Evolutionary conservation across 257 asterid species (phyloP), one percentile per base, ranked within the genome.

Genomic region (Asclepias syriaca): DNA sequence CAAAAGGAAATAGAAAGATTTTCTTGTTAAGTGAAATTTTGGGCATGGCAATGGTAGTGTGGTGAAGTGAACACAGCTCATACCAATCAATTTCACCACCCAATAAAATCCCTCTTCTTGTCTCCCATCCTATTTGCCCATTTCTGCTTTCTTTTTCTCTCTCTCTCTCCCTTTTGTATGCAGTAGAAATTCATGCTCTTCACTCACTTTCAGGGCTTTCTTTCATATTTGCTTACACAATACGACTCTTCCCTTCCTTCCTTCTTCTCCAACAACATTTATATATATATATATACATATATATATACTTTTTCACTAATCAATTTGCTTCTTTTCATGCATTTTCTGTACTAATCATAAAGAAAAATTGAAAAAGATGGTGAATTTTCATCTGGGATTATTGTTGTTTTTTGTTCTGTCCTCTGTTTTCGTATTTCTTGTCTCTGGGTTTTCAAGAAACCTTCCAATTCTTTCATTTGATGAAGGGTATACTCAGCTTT

Each of bases 401-500:
- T 53, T 34, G 39, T 34, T 34, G 39, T 34, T 3, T 34, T 34
- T 79, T n/a, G 8, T 73, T 0, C 46, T 89, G 29, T 80, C 68
- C 37, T 83, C 79, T 65, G 77, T 84, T 45, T 56, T 83, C 74
- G 66, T 78, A 1, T 73, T 77, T 34, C 4, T 34, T 65, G 91
- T 77, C 29, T 74, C 45, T 83, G 96, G 96, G 81, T 78, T 74
- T 68, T 88, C 96, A 50, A 76, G 85, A 83, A 88, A 88, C 68
- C 85, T 84, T 5, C 96, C 96, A 51, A 83, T 86, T 61, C 59
- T 86, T 46, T 82, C 96, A 1, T 92, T 92, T 78, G 96, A 89
- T 70, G 97, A 92, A 85, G 97, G 96, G 29, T 92, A 92, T 83
- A 84, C 97, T 0, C 96, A 85, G 2, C 91, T 92, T 56, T 92